Base-by-base conservation (phyloP, 2,329 filamentous ascomycete genomes). In the Phoma sp. region DNA sequence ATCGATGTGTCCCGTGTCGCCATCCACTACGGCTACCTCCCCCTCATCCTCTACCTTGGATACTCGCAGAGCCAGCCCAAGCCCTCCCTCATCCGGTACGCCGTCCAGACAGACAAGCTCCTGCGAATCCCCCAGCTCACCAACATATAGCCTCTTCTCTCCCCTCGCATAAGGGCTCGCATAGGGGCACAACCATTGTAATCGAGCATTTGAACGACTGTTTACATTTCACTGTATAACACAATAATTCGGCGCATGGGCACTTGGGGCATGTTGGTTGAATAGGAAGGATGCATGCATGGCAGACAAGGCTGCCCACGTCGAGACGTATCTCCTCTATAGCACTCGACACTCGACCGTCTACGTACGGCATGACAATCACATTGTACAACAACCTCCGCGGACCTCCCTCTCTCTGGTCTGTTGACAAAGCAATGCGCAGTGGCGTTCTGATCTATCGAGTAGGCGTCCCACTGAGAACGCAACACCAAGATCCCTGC, bases 1-100 rank as follows among this genome's bases (percentile, higher is more conserved):
- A 95, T 99, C 76, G 95, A 98, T 78, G 82, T 97, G 76, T 95
- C 92, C 59, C 87, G 93, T 71, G 88, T 97, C 70, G 92, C 90
- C 56, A 89, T 99, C 73, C 95, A 99, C 82, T 99, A 98, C 83
- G 95, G 95, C 76, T 99, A 98, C 79, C 86, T 99, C 55, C 95
- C 95, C 68, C 79, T 99, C 77, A 96, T 99, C 75, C 85, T 99
- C 77, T 99, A 98, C 78, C 89, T 99, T 69, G 95, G 93, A 68
- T 98, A 96, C 82, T 96, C 93, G 50, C 89, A 90, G 76, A 98
- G 93, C 82, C 89, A 93, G 76, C 95, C 95, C 36, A 87, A 90
- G 75, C 95, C 95, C 50, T 88, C 91, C 40, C 75, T 90, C 66
- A 89, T 90, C 79, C 86, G 86, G 87, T 89, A 62, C 65, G 64